Conservation (phyloP, 768 basidiomycete genomes). For the Amanita rubescens region DNA sequence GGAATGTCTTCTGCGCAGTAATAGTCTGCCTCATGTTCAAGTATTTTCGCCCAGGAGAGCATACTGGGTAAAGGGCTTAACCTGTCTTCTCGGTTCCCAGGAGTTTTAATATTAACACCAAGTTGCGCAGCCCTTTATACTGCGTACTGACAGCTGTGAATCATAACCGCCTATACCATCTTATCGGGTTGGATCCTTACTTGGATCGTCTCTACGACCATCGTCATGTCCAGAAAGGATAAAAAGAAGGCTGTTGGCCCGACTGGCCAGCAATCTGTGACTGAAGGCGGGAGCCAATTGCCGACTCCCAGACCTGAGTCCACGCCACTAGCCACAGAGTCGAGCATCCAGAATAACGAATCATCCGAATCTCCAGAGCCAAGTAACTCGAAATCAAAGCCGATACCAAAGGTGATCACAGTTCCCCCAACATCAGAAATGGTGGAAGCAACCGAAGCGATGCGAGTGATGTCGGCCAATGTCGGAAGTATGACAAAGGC, state of each 20-base stretch:
- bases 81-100: slow-evolving; percentile 1
- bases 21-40: not conserved
- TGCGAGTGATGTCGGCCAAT: not conserved
- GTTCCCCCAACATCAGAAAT: not conserved
- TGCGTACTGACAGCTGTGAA: not conserved
- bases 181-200: slow-evolving; percentile 3
- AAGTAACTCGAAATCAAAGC: not conserved
- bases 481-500: slow-evolving; percentile 19
- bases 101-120: not conserved
- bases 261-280: not conserved
- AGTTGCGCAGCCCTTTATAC: not conserved
- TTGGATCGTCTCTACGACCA: not conserved
- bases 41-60: not conserved
- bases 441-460: not conserved
- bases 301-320: not conserved
- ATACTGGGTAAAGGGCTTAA: not conserved
- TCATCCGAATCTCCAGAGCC: not conserved
- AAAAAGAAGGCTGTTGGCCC: not conserved
- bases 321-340: not conserved
- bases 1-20: slow-evolving; percentile 1
- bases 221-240: not conserved
- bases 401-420: not conserved
- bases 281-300: not conserved
- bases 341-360: not conserved
- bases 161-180: not conserved